Evolutionary conservation across 352 stramenopile species (phyloP), one percentile per base, ranked within the genome.

Genomic region (Elongisporangium anandrum): DNA sequence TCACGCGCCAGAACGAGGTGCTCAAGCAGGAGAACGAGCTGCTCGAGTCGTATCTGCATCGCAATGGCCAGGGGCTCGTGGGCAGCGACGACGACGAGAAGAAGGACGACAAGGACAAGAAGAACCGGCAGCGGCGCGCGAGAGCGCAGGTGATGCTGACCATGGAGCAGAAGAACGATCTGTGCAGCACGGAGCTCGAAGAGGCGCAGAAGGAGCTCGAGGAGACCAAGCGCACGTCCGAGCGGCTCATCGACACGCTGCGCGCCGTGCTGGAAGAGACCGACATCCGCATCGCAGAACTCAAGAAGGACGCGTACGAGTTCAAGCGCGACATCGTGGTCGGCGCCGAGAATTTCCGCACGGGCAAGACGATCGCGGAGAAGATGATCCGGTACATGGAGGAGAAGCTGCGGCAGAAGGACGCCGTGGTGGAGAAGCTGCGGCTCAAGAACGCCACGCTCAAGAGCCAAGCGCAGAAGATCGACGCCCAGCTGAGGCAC

Each of bases 231-330:
- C 73, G 80, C 54, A 96, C 87, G 50, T 95, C 83, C 22, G 91
- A 97, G 64, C 85, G 95, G 50, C 76, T 98, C n/a, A 96, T 98
- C 47, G 94, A 98, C 70, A 98, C 92, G 22, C 72, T 98, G 19
- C 86, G 85, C 4, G 90, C 91, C 0, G 90, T 98, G 38, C 72
- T 98, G 12, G 91, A 98, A 56, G 91, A 98, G 71, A 97, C 93
- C 15, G 92, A 98, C 56, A 95, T 98, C 24, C 85, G 94, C 59
- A 97, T 98, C 54, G 75, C 86, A 7, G 94, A 98, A 69, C 77
- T 98, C 55, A 98, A 98, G 79, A 97, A 97, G 66, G 94, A 98
- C 53, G 91, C 90, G 59, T 98, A 98, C 69, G 94, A 98, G 68
- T 98, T 98, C 73, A 98, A 98, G 65, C 78, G 90, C 26, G 92